phyloP scores from a whole-genome alignment of 106 monocot genomes.

The Dendrobium huoshanense region DNA sequence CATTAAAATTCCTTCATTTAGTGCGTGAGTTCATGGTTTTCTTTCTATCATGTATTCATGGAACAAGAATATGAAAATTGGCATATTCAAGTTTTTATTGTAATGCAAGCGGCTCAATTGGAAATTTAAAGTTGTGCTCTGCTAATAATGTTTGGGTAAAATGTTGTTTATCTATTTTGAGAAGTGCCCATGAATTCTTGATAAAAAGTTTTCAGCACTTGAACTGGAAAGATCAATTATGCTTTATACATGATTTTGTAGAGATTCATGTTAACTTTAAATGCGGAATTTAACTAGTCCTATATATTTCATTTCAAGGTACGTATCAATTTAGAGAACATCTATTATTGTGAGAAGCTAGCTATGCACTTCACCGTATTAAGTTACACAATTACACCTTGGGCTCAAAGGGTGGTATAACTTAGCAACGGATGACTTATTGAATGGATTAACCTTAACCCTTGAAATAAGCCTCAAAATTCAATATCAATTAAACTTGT shows the following conservation, averaged over 20 bases:
- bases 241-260: background rate
- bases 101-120: background rate
- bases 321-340: background rate
- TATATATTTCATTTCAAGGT: no score
- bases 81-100: background rate
- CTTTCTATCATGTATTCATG: background rate
- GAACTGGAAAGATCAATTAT: background rate
- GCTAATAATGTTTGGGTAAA: background rate
- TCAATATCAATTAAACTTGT: no score
- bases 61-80: background rate
- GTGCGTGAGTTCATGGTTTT: background rate
- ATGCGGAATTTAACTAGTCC: background rate
- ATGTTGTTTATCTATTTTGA: background rate
- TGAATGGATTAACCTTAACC: no score
- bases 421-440: no score
- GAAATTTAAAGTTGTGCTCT: background rate
- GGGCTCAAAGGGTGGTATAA: no score
- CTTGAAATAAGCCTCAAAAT: no score
- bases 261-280: background rate
- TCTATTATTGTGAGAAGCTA: background rate
- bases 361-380: background rate
- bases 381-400: background rate
- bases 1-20: background rate
- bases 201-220: background rate
- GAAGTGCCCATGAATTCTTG: background rate